Evolutionary conservation across 2,329 filamentous ascomycete genomes (phyloP).

Genomic region (Eutypella sp.): DNA sequence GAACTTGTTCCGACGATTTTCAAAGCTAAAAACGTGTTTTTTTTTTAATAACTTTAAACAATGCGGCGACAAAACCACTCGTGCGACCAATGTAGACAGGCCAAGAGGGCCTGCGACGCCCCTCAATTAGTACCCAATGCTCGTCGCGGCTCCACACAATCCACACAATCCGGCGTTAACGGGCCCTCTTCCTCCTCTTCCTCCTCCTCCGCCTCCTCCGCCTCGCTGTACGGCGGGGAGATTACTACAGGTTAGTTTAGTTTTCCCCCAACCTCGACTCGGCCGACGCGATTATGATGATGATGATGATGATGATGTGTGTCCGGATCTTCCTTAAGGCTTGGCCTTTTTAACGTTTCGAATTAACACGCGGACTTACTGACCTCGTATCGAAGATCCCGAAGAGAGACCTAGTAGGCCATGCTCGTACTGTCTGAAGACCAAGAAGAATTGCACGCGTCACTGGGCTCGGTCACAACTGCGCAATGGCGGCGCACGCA

Average conservation of each 20-base stretch:
- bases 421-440: constrained; percentile 19
- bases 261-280: no score
- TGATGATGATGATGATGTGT: no score
- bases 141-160: background rate
- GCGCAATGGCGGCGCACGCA: constrained; percentile 3
- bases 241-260: constrained; percentile 1
- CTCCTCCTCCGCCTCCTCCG: background rate
- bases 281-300: background rate
- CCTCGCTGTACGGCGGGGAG: background rate
- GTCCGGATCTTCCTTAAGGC: no score
- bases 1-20: no score
- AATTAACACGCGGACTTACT: no score
- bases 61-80: constrained; percentile 16
- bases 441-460: constrained; percentile 19
- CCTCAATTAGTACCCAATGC: background rate
- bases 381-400: background rate
- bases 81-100: constrained; percentile 22
- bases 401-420: constrained; percentile 1
- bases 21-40: no score
- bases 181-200: background rate
- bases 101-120: constrained; percentile 20
- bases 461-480: constrained; percentile 19
- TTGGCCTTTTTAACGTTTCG: no score
- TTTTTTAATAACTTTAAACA: no score
- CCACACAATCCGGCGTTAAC: background rate